Evolutionary conservation across 2,329 filamentous ascomycete species (phyloP), one percentile per base, ranked within the genome.

Genomic region (Neofusicoccum cordaticola): DNA sequence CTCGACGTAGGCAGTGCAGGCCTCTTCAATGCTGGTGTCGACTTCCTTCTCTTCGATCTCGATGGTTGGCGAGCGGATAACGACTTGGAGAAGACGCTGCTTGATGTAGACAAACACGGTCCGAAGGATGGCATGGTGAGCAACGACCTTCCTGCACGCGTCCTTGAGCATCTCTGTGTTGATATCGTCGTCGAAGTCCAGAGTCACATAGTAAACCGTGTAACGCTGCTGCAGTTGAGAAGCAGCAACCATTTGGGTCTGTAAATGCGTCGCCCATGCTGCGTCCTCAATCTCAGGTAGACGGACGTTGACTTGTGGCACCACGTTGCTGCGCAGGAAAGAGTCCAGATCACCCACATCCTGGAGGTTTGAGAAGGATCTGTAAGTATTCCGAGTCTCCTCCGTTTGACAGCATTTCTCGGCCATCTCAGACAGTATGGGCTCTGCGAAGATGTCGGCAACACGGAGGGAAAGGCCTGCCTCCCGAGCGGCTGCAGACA

Each of bases 401-500:
- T 19, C 15, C 17, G 15, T 17, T 7, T 4, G 44, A 2, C 67
- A 31, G 77, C 65, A 67, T 71, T 71, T 74, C 44, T 47, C 71
- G 64, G 82, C 81, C 82, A 85, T 84, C 0, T 74, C 78, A 1
- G 80, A 71, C 4, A 83, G 71, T 7, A 72, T 78, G 35, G 80
- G 77, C 57, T 81, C 72, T 13, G 74, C 75, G 75, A 88, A 87
- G 63, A 87, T 83, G 35, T 85, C 80, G 2, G 83, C 82, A 1
- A 88, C 86, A 1, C 80, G 84, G 22, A 88, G 69, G 11, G 77
- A 75, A 61, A 85, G 71, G 0, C 81, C 81, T 31, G 81, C 79
- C 1, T 78, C 75, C 19, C 85, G 78, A 2, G 84, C 81, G 62
- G 83, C 82, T 11, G 83, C 79, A 0, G 87, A 86, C 0, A 88